Evolutionary conservation across 1,139 yeast species (phyloP), one percentile per base, ranked within the genome.

Genomic region (Eremothecium cymbalariae): DNA sequence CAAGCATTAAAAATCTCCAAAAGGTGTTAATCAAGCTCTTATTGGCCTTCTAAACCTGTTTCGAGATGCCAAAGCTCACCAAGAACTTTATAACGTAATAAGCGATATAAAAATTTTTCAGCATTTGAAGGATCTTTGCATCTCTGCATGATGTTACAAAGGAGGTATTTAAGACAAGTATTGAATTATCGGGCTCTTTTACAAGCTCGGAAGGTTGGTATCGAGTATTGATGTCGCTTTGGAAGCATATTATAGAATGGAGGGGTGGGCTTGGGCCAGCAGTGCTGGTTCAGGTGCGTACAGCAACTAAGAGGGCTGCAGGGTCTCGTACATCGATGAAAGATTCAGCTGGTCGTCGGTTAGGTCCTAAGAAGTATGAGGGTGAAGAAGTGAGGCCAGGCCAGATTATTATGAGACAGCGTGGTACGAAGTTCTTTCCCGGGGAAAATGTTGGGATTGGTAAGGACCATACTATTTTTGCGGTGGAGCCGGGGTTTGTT

Each of bases 391-490:
- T 78, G 2, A 68, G 71, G 36, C 76, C 84, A 0, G 97, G 97
- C n/a, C 83, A 86, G 53, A 88, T 90, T 48, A 70, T 90, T 29
- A 76, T 84, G 77, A 76, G 97, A 60, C 99, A 90, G 57, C 73
- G 97, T 57, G 99, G 99, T 53, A 86, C 98, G n/a, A 79, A 74
- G 51, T 82, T 88, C 57, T 94, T 77, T 53, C 97, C 98, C 0
- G 99, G 99, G 28, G 94, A 83, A 47, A 88, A 90, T 49, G 79
- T 76, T 16, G 84, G 82, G 13, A 82, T 90, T 44, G 98, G 99
- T 45, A 78, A 75, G 48, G 98, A 90, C 58, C 97, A 88, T 57
- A 90, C 98, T 2, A 73, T 90, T 24, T 86, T 70, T 62, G 96
- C 98, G 2, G 56, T 69, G 29, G 97, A 90, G 54, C 95, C 96